Evolutionary conservation across 1,139 yeast species (phyloP).

Genomic region (Meyerozyma elateridarum): DNA sequence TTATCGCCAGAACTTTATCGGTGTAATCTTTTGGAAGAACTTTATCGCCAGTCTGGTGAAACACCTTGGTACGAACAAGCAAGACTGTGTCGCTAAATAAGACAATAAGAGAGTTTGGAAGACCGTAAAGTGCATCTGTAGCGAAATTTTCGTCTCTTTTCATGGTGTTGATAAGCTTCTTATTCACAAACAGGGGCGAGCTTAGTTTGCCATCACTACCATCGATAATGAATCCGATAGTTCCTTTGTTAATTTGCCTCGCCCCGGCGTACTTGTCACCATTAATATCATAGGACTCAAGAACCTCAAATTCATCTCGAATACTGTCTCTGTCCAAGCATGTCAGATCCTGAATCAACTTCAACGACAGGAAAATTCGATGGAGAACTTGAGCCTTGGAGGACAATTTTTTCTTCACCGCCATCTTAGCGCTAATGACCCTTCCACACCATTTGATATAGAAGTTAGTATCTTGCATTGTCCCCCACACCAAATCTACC

Average conservation of each 20-base stretch:
- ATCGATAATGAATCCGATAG: slow-evolving; percentile 46
- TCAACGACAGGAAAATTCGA: slow-evolving; percentile 70
- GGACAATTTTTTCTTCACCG: slow-evolving; percentile 59
- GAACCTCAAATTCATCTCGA: slow-evolving; percentile 30
- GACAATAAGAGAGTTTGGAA: slow-evolving; percentile 74
- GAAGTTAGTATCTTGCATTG: slow-evolving; percentile 79
- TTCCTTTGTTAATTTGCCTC: slow-evolving; percentile 26
- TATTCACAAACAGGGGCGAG: slow-evolving; percentile 41
- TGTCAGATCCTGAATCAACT: slow-evolving; percentile 70
- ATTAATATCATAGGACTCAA: slow-evolving; percentile 36
- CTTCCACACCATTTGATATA: slow-evolving; percentile 75
- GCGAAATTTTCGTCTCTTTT: slow-evolving; percentile 55
- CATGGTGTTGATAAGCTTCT: slow-evolving; percentile 41
- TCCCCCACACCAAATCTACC: slow-evolving; percentile 87
- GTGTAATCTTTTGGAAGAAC: slow-evolving; percentile 40
- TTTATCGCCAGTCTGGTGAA: slow-evolving; percentile 16
- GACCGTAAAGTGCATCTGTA: slow-evolving; percentile 77
- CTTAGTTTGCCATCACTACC: slow-evolving; percentile 5
- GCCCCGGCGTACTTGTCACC: slow-evolving; percentile 25
- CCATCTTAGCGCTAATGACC: slow-evolving; percentile 67
- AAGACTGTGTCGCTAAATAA: slow-evolving; percentile 69
- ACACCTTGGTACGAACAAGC: slow-evolving; percentile 56
- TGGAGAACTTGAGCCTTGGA: slow-evolving; percentile 76
- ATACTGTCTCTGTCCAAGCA: slow-evolving; percentile 46
- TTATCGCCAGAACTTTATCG: slow-evolving; percentile 44